Evolutionary conservation across 2,329 filamentous ascomycete genomes (phyloP), one percentile per base, ranked within the genome.

Genomic region (Xylaria sp.): DNA sequence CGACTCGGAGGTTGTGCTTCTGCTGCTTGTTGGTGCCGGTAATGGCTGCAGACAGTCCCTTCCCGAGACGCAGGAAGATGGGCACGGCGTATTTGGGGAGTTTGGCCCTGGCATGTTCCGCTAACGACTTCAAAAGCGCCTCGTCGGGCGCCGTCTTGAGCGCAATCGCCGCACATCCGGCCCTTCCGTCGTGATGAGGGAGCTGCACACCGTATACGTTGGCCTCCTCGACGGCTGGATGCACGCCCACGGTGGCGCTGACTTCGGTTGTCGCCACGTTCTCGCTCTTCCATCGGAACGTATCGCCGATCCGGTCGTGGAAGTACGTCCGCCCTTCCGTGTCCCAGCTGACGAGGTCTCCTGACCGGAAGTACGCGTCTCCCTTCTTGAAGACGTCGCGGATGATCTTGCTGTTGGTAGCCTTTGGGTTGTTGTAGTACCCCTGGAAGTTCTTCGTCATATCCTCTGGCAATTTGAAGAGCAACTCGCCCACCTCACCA

Each of bases 1-100:
- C 87, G 2, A 85, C 83, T n/a, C 93, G 84, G 71, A 97, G 78
- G 0, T 83, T 80, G 71, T 91, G 88, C 80, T 97, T 97, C 81
- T 94, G 91, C 82, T 97, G 92, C 84, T 97, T 97, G 76, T 93
- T 92, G 57, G 93, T 97, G 0, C 93, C 93, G 4, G 94, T 97
- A 0, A 88, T 85, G 75, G 91, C 88, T 72, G 88, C 85, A 3
- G 81, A 79, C 54, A 86, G 80, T 31, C 86, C 85, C 31, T 81
- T 83, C 7, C 90, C 86, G 6, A 94, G 80, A 13, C 94, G 85
- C 57, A 97, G 78, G 80, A 97, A 97, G 0, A 96, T 74, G 0
- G 94, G 94, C 4, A 90, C 86, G 0, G 93, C 93, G 75, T 92
- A 97, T 58, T 85, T 86, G 0, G 94, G 93, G 31, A 97, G 82